These are phyloP conservation scores for Rhizopogon rudus DNA, from an alignment of 768 basidiomycete species.

Conservation along the genomic window DNA sequence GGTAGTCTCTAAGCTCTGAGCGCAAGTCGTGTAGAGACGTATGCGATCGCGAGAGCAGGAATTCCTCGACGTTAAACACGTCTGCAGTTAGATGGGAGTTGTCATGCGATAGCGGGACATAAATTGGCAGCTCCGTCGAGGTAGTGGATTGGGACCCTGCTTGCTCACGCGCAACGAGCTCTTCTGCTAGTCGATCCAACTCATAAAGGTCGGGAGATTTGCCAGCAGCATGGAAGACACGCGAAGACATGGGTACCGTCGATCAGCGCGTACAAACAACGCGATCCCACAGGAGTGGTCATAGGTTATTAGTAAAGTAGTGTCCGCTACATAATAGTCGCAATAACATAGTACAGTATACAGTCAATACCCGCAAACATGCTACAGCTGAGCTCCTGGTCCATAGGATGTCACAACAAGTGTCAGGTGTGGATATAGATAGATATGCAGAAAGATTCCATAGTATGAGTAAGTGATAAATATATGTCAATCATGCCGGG, in stretches of 20 bases:
- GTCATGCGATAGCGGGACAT: constrained; percentile 72
- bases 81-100: constrained; percentile 67
- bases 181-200: constrained; percentile 68
- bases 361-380: neutral
- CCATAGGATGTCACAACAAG: neutral
- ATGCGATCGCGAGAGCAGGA: constrained; percentile 81
- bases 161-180: constrained; percentile 55
- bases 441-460: neutral
- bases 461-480: neutral
- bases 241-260: constrained; percentile 1
- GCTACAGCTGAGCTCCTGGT: neutral
- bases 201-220: constrained; percentile 50
- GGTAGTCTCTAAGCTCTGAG: constrained; percentile 81
- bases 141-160: constrained; percentile 11
- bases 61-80: constrained; percentile 77
- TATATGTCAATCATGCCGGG: neutral
- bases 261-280: neutral
- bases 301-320: neutral
- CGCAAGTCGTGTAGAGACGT: constrained; percentile 86
- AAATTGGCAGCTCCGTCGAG: constrained; percentile 48
- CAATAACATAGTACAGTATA: neutral
- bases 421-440: neutral
- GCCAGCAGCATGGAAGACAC: neutral
- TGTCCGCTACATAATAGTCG: no score
- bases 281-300: neutral